Conservation (phyloP, 148 eudicot species). For the Silene conica region DNA sequence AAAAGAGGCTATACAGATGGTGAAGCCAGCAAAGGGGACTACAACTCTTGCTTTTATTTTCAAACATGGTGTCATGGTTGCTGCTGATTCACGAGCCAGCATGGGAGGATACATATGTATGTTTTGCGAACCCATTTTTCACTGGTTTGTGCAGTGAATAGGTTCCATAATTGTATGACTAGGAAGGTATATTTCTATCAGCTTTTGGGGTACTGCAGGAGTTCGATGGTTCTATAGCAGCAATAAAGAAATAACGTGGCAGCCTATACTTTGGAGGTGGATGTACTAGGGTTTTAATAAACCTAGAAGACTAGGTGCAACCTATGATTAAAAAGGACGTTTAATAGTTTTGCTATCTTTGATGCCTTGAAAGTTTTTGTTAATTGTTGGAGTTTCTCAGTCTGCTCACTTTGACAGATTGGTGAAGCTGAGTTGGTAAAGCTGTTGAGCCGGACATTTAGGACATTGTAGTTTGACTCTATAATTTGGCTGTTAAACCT, state of each 20-base stretch:
- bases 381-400: background rate
- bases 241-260: no score
- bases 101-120: constrained; percentile 99
- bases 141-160: background rate
- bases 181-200: no score
- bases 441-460: no score
- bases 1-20: constrained; percentile 88
- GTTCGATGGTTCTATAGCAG: no score
- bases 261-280: no score
- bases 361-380: background rate
- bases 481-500: background rate
- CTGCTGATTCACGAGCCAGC: constrained; percentile 99
- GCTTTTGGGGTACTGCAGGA: no score
- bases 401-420: background rate
- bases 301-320: no score
- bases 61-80: constrained; percentile 94
- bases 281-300: no score
- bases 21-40: constrained; percentile 91
- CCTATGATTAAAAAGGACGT: no score
- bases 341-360: no score
- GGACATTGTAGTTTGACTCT: background rate
- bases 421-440: background rate
- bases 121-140: background rate
- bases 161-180: no score
- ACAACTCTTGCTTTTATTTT: constrained; percentile 90